Conservation (phyloP, 2,329 filamentous ascomycete species). For the Balansia obtecta region DNA sequence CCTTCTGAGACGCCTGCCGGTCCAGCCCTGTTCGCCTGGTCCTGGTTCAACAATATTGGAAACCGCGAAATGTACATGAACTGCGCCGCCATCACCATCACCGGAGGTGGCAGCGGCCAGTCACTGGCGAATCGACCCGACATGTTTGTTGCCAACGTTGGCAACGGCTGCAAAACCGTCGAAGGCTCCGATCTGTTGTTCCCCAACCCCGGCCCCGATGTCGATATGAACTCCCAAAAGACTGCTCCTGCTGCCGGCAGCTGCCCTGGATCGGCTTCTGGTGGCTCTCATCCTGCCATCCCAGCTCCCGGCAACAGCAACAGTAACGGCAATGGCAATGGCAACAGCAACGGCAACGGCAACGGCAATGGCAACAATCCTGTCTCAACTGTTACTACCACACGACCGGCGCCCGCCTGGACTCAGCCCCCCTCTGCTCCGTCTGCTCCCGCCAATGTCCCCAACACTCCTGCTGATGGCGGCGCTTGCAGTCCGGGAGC, state of each 20-base stretch:
- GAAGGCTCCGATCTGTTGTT: constrained; percentile 49
- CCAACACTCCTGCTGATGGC: background rate
- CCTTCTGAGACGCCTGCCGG: constrained; percentile 47
- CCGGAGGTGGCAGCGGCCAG: constrained; percentile 19
- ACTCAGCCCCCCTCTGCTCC: background rate
- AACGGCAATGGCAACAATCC: background rate
- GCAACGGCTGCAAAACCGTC: constrained; percentile 43
- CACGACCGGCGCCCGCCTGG: background rate
- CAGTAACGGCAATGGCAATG: too few species aligned
- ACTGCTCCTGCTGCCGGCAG: constrained; percentile 24
- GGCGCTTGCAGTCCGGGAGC: constrained; percentile 1
- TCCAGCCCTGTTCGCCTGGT: constrained; percentile 61
- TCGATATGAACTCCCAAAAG: constrained; percentile 25
- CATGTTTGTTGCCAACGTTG: constrained; percentile 61
- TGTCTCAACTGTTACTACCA: background rate
- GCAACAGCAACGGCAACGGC: too few species aligned
- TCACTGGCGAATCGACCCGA: constrained; percentile 46
- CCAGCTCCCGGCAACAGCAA: background rate
- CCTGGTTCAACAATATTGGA: constrained; percentile 63
- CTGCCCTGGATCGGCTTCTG: constrained; percentile 11
- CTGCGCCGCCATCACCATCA: constrained; percentile 59
- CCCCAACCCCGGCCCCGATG: constrained; percentile 50
- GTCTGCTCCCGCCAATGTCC: background rate
- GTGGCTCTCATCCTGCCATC: background rate
- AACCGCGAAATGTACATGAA: constrained; percentile 86